These are phyloP conservation scores for Ophiostoma ulmi DNA, from an alignment of 2,329 filamentous ascomycete species.

Conservation along the genomic window DNA sequence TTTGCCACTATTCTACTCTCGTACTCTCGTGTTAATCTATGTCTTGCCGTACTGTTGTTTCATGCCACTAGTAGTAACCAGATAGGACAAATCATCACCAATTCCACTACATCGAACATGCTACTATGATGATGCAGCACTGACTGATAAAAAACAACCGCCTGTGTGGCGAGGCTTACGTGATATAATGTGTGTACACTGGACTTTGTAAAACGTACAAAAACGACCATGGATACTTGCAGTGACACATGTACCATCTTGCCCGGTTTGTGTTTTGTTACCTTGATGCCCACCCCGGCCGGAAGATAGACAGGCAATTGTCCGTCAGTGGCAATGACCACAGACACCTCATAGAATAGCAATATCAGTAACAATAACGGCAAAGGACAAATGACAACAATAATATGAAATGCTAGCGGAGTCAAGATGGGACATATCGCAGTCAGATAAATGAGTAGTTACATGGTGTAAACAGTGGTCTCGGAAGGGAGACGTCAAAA, in stretches of 20 bases:
- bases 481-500: conserved; percentile 2
- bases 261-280: not conserved
- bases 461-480: conserved; percentile 12
- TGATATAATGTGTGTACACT: too few species aligned
- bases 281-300: not conserved
- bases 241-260: too few species aligned
- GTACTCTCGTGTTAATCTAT: not conserved
- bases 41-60: not conserved
- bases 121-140: too few species aligned
- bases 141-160: too few species aligned
- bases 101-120: not conserved
- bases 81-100: not conserved
- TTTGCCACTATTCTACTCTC: not conserved
- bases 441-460: conserved; percentile 11
- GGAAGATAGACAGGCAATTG: too few species aligned
- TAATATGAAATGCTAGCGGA: not conserved
- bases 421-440: conserved; percentile 10
- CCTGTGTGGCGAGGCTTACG: too few species aligned
- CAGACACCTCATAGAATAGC: too few species aligned
- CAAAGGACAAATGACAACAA: not conserved
- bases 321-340: too few species aligned
- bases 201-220: too few species aligned
- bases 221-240: too few species aligned
- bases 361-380: not conserved
- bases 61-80: not conserved